Conservation (phyloP, 441 rosid species). For the Codiaeum variegatum region DNA sequence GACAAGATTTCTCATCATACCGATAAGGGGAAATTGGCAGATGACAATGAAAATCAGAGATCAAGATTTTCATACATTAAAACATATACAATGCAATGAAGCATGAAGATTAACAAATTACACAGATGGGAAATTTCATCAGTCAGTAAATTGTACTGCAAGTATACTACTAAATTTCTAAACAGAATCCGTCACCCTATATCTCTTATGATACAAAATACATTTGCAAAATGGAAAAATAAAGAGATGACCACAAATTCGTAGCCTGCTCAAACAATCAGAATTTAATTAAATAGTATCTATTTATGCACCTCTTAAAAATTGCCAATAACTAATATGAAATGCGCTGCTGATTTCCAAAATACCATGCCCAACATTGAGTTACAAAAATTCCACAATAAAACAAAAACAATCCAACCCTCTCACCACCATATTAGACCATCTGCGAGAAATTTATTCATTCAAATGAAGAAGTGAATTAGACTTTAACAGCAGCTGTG, state of each 20-base stretch:
- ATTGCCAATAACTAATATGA: not conserved
- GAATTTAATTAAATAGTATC: not conserved
- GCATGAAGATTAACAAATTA: not conserved
- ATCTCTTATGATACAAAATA: not conserved
- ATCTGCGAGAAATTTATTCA: not conserved
- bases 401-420: not conserved
- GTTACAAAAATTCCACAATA: not conserved
- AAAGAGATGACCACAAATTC: not conserved
- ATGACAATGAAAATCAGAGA: not conserved
- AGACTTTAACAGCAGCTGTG: not conserved
- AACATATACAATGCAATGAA: not conserved
- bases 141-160: not conserved
- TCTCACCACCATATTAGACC: not conserved
- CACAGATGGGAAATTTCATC: not conserved
- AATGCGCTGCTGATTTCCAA: not conserved
- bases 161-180: not conserved
- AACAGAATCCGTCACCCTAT: not conserved
- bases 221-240: not conserved
- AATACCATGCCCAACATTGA: not conserved
- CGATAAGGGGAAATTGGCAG: not conserved
- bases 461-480: not conserved
- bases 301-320: not conserved
- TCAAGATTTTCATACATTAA: not conserved
- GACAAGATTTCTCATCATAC: not conserved
- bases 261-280: not conserved